Conservation (phyloP, 176 grass and related monocot genomes). For the Zoysia japonica region DNA sequence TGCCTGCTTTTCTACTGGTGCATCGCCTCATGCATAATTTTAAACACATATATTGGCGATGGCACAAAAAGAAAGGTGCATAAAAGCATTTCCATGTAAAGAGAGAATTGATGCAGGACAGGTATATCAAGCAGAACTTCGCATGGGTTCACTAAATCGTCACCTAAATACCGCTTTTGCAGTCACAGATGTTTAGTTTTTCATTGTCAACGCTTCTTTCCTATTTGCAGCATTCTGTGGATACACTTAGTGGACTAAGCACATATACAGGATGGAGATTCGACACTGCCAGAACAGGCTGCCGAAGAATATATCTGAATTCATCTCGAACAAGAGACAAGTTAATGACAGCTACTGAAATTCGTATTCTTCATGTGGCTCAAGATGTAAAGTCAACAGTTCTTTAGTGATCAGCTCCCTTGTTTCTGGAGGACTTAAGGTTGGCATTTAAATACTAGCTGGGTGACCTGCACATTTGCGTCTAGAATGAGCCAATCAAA, state of each 20-base stretch:
- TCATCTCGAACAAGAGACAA: conserved; percentile 12
- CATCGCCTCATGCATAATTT: conserved; percentile 29
- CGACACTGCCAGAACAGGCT: not conserved
- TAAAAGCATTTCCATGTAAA: conserved; percentile 43
- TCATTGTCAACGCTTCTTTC: conserved; percentile 10
- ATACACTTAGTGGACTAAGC: conserved; percentile 19
- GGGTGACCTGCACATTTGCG: not conserved
- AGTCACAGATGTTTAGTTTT: not conserved
- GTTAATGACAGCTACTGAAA: conserved; percentile 26
- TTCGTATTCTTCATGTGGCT: conserved; percentile 37
- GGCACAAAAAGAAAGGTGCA: conserved; percentile 26
- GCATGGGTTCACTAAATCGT: conserved; percentile 36
- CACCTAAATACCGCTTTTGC: conserved; percentile 31
- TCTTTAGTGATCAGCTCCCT: not conserved
- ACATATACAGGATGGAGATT: conserved; percentile 35
- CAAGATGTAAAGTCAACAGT: conserved; percentile 17
- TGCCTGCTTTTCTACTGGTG: conserved; percentile 38
- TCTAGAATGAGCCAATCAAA: too few relatives aligned
- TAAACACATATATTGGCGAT: conserved; percentile 11
- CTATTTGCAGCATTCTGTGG: conserved; percentile 19
- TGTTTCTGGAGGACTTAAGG: conserved; percentile 23
- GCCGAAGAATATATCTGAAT: conserved; percentile 33
- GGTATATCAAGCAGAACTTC: not conserved
- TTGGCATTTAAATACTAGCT: conserved; percentile 9
- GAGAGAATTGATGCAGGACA: conserved; percentile 16